Percentiles rank a stretch among this genome's conserved stretches.
Conservation (phyloP, 1,284 basidiomycete genomes). For the Cerrena zonata region DNA sequence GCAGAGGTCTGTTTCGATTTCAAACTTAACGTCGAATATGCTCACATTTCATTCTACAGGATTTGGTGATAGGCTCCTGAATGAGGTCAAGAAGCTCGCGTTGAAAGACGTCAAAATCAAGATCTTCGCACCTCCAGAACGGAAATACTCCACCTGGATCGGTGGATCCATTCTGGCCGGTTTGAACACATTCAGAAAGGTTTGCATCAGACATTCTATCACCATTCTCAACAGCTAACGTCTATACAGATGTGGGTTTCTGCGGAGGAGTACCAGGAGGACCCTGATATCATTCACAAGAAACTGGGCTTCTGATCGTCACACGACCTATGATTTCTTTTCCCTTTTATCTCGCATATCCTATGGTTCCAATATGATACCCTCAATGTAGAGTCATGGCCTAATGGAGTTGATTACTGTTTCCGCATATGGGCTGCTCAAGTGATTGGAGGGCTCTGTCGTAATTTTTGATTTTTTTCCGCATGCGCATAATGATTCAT, state of each 20-base stretch:
- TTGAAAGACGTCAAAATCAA: constrained; percentile 98
- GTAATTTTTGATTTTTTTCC: constrained; percentile 14
- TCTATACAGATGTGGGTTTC: constrained; percentile 89
- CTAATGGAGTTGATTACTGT: constrained; percentile 11
- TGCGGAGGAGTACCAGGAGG: constrained; percentile 98
- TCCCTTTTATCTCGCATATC: constrained; percentile 21
- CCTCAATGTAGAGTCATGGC: constrained; percentile 18
- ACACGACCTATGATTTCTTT: constrained; percentile 14
- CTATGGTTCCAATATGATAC: constrained; percentile 27
- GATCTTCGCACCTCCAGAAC: constrained; percentile 98
- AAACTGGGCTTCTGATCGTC: constrained; percentile 66
- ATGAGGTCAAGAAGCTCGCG: constrained; percentile 95
- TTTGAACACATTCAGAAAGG: constrained; percentile 96
- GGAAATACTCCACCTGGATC: constrained; percentile 99
- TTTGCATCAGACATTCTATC: constrained; percentile 26
- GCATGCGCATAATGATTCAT: constrained; percentile 44
- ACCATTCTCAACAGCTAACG: background rate
- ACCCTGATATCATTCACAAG: constrained; percentile 96
- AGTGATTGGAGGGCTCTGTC: background rate
- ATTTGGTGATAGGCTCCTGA: constrained; percentile 91
- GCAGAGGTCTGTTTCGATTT: constrained; percentile 58
- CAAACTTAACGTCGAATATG: background rate
- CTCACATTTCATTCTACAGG: constrained; percentile 41
- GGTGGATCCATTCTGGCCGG: constrained; percentile 95
- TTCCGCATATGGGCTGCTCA: background rate